Conservation (phyloP, 257 asterid species). For the Gentiana macrophylla region DNA sequence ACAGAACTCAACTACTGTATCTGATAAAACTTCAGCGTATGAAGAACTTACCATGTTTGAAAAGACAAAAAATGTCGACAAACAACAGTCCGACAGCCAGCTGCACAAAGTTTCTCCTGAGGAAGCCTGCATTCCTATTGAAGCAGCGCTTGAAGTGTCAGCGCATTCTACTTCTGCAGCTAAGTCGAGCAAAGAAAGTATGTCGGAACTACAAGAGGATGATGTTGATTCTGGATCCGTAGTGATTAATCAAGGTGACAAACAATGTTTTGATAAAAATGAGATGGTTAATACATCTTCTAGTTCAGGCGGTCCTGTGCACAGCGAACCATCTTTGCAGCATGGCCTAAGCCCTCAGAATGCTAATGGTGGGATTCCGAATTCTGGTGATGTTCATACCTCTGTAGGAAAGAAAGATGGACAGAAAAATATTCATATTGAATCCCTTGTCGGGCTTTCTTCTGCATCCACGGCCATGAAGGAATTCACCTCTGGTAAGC, state of each 20-base stretch:
- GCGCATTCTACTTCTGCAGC: constrained; percentile 18
- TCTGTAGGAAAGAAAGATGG: constrained; percentile 19
- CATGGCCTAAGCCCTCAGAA: constrained; percentile 25
- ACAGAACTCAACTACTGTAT: constrained; percentile 19
- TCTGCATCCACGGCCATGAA: not conserved
- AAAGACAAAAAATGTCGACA: constrained; percentile 21
- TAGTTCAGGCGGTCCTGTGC: constrained; percentile 13
- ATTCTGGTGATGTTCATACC: constrained; percentile 18
- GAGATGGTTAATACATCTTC: constrained; percentile 21
- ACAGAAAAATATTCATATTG: constrained; percentile 22
- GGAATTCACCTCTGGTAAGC: constrained; percentile 11
- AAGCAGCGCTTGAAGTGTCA: constrained; percentile 15
- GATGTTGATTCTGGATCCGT: constrained; percentile 18
- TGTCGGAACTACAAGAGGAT: constrained; percentile 29
- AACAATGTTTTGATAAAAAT: constrained; percentile 19
- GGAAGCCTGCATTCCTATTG: constrained; percentile 26
- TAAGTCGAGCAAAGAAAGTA: constrained; percentile 25
- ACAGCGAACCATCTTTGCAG: constrained; percentile 22
- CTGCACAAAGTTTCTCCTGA: constrained; percentile 24
- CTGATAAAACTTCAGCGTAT: constrained; percentile 26
- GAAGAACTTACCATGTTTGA: constrained; percentile 13
- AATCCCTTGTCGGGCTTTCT: not conserved
- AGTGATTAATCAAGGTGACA: constrained; percentile 17
- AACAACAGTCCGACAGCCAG: constrained; percentile 24
- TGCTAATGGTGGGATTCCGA: constrained; percentile 13